Base-by-base conservation (phyloP, 2,329 filamentous ascomycete species). In the Calcarisporium arbuscula region DNA sequence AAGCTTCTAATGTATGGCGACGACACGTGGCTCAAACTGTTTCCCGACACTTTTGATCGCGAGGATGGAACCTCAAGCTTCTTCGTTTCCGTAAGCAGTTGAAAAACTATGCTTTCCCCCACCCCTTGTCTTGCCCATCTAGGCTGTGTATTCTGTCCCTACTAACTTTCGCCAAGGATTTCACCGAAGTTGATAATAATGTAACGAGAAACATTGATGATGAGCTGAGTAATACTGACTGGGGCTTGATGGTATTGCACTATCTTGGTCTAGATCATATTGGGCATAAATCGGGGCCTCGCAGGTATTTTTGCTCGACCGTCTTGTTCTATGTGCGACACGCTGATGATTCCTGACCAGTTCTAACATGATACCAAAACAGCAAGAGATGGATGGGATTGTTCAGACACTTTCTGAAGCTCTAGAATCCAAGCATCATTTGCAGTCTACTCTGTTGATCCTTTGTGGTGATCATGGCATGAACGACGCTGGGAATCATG, bases 401-500 rank as follows among this genome's bases (percentile, higher is more conserved):
- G 80, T 95, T 25, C 68, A 70, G 41, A 64, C 76, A 38, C 82
- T 98, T 18, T 95, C 86, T 52, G 65, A 70, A 10, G 82, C 85
- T 6, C 83, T 98, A 44, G 72, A 83, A 50, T 70, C 70, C 5
- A 64, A 84, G 36, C 54, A 72, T 2, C 82, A 95, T 56, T 75
- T 95, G 2, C 54, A 75, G 20, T 83, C 84, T 5, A 88, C 90
- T 0, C 64, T 98, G 3, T 72, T 98, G 29, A 80, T 98, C 4
- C 63, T 98, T 6, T 87, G 82, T 37, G 92, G 92, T 36, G 94
- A 98, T 50, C 92, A 98, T 54, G 92, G 92, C n/a, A 98, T 98
- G 92, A 98, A 96, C 48, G 90, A 96, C 49, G 92, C 86, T 15
- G 92, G 92, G 3, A 96, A 96, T 47, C 92, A 98, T 55, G 92